These are phyloP conservation scores for Geotrichum citri-aurantii DNA, from an alignment of 1,139 yeast genomes.

Conservation along the genomic window DNA sequence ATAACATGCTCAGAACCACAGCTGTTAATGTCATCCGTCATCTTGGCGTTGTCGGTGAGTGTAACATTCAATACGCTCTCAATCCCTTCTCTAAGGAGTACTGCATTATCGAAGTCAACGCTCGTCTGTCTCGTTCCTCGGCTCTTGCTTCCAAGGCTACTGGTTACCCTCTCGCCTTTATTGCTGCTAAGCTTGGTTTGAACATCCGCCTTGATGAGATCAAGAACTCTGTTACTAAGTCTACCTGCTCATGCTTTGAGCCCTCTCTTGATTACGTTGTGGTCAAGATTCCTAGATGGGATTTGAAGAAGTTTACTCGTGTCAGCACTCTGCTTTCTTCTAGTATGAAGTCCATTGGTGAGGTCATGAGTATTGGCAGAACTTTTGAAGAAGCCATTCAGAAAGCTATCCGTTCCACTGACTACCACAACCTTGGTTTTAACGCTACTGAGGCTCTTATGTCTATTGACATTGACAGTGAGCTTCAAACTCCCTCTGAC, in stretches of 20 bases:
- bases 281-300: constrained; percentile 98
- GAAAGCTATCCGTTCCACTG: constrained; percentile 94
- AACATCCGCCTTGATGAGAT: constrained; percentile 90
- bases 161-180: constrained; percentile 96
- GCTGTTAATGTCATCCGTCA: constrained; percentile 97
- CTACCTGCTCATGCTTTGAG: constrained; percentile 94
- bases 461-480: constrained; percentile 86
- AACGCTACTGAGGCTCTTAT: constrained; percentile 78
- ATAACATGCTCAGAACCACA: constrained; percentile 95
- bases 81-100: constrained; percentile 87
- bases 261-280: constrained; percentile 96
- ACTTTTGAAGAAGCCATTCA: constrained; percentile 96
- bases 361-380: constrained; percentile 98
- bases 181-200: constrained; percentile 95
- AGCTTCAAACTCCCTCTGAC: constrained; percentile 91
- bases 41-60: constrained; percentile 97
- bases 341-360: constrained; percentile 98
- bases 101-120: constrained; percentile 96
- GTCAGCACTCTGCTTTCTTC: constrained; percentile 91
- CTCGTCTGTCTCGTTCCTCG: constrained; percentile 93
- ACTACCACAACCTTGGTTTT: constrained; percentile 92
- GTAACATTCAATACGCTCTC: constrained; percentile 95
- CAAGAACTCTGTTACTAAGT: constrained; percentile 90
- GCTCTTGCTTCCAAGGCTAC: constrained; percentile 98
- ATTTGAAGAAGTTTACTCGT: constrained; percentile 88